Conservation (phyloP, 2,329 filamentous ascomycete genomes). For the Periconia sp. region DNA sequence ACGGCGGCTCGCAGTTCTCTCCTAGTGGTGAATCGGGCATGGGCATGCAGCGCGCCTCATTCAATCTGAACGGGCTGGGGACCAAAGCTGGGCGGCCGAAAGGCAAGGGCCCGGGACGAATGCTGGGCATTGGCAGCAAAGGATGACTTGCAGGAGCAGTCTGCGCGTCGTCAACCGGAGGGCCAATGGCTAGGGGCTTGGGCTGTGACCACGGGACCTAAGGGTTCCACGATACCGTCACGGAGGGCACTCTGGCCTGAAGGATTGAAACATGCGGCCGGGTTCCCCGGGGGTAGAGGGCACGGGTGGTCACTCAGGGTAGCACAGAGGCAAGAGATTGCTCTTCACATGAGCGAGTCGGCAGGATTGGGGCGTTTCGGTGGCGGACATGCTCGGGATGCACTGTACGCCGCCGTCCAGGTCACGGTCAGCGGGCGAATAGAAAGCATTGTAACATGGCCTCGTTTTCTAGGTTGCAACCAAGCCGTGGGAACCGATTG, state of each 20-base stretch:
- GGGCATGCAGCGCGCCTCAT: constrained; percentile 28
- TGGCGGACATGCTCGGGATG: constrained; percentile 44
- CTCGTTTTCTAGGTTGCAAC: constrained; percentile 36
- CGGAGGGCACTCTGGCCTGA: constrained; percentile 34
- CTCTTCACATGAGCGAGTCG: constrained; percentile 27
- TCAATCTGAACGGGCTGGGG: constrained; percentile 36
- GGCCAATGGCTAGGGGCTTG: constrained; percentile 39
- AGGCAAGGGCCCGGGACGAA: constrained; percentile 47
- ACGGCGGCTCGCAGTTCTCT: constrained; percentile 46
- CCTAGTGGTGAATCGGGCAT: constrained; percentile 29
- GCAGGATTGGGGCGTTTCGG: constrained; percentile 34
- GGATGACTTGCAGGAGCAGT: constrained; percentile 47
- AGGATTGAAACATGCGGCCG: constrained; percentile 44
- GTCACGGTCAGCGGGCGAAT: constrained; percentile 27
- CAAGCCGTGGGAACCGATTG: constrained; percentile 38
- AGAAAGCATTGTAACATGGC: constrained; percentile 44
- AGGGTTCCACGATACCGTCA: constrained; percentile 43
- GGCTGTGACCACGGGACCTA: constrained; percentile 32
- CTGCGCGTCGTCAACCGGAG: constrained; percentile 36
- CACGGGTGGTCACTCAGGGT: constrained; percentile 32
- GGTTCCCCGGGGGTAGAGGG: constrained; percentile 25
- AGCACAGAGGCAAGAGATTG: constrained; percentile 36
- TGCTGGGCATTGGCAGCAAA: constrained; percentile 44
- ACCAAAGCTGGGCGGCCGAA: constrained; percentile 39
- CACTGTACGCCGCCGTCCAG: constrained; percentile 20